phyloP scores from a whole-genome alignment of 202 grass and related monocot genomes.

The Carex sylvatica region DNA sequence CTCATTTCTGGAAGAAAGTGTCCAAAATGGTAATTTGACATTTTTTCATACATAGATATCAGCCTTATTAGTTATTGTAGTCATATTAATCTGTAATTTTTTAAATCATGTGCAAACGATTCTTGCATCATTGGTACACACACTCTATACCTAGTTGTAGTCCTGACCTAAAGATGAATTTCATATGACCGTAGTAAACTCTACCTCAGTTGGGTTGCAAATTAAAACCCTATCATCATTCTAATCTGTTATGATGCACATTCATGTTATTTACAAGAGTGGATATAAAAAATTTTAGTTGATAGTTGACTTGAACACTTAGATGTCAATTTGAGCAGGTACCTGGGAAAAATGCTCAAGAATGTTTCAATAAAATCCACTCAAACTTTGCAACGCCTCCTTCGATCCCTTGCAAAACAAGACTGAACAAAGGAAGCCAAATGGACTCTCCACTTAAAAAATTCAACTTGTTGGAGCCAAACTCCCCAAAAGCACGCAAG shows the following conservation, averaged over 20 bases:
- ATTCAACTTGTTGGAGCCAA: conserved; percentile 50
- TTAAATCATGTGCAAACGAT: neutral
- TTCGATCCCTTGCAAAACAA: conserved; percentile 51
- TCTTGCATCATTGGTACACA: neutral
- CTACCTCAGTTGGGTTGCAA: neutral
- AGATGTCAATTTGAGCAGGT: conserved; percentile 46
- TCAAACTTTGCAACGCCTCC: conserved; percentile 57
- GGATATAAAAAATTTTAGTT: neutral
- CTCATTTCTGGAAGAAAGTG: conserved; percentile 94
- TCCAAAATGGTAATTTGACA: conserved; percentile 76
- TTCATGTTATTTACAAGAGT: neutral
- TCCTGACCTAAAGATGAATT: neutral
- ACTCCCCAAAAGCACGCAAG: conserved; percentile 34
- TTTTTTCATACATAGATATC: conserved; percentile 9
- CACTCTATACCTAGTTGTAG: neutral
- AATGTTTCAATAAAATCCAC: conserved; percentile 76
- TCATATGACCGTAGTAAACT: neutral
- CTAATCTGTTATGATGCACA: neutral
- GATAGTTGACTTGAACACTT: conserved; percentile 11
- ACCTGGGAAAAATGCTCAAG: conserved; percentile 64
- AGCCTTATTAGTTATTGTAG: conserved; percentile 19
- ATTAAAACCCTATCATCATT: neutral
- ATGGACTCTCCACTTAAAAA: conserved; percentile 54
- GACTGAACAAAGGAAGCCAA: conserved; percentile 34
- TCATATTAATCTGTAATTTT: neutral